Percentiles rank a stretch among this genome's conserved stretches.
Evolutionary conservation across 495 filamentous ascomycete genomes (phyloP).

Genomic region (Lichenothelia convexa): DNA sequence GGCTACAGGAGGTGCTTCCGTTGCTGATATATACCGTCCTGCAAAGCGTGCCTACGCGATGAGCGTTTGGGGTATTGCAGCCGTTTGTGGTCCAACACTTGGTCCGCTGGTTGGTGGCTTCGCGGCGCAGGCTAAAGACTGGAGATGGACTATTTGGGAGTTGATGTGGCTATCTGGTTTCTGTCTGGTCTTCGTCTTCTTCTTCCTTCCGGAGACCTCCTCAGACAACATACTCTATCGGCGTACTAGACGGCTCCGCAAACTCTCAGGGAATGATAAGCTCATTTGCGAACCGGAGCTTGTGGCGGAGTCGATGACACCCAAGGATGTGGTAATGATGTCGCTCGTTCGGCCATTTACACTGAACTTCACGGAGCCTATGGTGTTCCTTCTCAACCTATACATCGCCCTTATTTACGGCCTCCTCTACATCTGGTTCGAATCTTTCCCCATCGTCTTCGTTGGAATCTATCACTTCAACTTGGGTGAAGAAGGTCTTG

Average conservation of each 20-base stretch:
- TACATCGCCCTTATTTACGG: conserved; percentile 36
- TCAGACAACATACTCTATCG: conserved; percentile 23
- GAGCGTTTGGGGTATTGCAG: conserved; percentile 17
- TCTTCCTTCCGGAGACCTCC: conserved; percentile 22
- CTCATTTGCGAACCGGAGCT: conserved; percentile 21
- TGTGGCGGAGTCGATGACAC: conserved; percentile 17
- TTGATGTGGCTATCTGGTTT: conserved; percentile 21
- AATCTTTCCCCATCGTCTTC: conserved; percentile 38
- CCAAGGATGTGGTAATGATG: conserved; percentile 22
- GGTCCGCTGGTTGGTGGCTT: conserved; percentile 29
- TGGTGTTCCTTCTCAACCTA: conserved; percentile 32
- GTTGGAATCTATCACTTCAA: conserved; percentile 29
- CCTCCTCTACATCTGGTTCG: conserved; percentile 39
- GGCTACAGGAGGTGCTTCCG: conserved; percentile 37
- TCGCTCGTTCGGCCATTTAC: conserved; percentile 22
- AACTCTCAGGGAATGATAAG: conserved; percentile 18
- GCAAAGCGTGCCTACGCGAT: conserved; percentile 20
- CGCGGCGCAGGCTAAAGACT: conserved; percentile 16
- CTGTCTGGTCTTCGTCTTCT: conserved; percentile 22
- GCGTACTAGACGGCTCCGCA: conserved; percentile 19
- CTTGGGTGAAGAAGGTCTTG: conserved; percentile 27
- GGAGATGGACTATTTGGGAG: conserved; percentile 26
- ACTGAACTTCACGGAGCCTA: conserved; percentile 28
- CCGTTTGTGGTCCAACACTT: conserved; percentile 26
- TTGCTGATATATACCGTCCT: conserved; percentile 19